These are phyloP conservation scores for Ambrosia artemisiifolia DNA, from an alignment of 129 eudicot genomes.

Conservation along the genomic window DNA sequence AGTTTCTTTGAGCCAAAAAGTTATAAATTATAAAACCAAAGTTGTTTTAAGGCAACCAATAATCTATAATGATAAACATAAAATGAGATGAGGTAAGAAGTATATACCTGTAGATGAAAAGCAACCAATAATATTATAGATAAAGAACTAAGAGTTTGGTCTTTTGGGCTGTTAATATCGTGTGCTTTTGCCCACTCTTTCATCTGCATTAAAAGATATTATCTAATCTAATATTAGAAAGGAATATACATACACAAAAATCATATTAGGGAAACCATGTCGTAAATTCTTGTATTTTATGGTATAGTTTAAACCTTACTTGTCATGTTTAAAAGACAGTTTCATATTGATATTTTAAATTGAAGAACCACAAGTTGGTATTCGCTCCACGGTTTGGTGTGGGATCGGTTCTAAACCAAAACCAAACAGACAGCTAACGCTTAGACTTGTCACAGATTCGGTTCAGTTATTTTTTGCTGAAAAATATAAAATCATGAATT, in stretches of 20 bases:
- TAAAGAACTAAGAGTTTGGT: constrained; percentile 32
- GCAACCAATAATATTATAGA: constrained; percentile 37
- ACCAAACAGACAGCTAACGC: too few species aligned
- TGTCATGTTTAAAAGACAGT: too few species aligned
- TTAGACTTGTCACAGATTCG: too few species aligned
- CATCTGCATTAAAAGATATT: constrained; percentile 52
- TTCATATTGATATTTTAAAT: too few species aligned
- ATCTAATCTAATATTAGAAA: neutral
- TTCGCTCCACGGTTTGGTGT: too few species aligned
- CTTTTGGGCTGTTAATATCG: constrained; percentile 74
- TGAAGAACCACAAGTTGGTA: too few species aligned
- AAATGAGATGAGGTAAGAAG: neutral
- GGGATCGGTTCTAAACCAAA: too few species aligned
- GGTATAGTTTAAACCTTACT: too few species aligned
- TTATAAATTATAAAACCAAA: neutral
- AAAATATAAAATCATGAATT: too few species aligned
- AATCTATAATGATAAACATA: neutral
- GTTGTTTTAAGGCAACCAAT: neutral
- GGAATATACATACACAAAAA: neutral
- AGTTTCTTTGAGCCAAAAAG: neutral
- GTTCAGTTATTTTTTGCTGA: too few species aligned
- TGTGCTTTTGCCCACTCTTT: constrained; percentile 92
- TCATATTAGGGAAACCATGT: neutral
- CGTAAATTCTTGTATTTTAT: neutral
- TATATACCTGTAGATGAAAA: constrained; percentile 34